phyloP scores from a whole-genome alignment of 495 filamentous ascomycete species.

The Glutinoglossum americanum region DNA sequence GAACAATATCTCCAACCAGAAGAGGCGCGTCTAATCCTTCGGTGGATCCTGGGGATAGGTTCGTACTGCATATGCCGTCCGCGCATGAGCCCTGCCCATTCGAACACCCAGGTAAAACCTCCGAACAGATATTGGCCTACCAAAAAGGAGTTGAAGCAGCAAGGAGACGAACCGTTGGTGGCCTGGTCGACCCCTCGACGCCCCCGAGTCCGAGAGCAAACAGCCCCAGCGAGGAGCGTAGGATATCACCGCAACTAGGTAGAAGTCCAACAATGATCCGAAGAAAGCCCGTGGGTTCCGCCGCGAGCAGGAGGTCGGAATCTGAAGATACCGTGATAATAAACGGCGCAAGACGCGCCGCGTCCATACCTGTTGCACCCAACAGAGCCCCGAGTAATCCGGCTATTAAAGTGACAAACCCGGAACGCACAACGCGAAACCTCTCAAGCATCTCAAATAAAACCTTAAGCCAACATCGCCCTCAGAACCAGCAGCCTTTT shows the following conservation, averaged over 20 bases:
- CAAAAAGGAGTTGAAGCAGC: background rate
- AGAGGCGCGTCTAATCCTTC: background rate
- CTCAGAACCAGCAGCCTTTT: background rate
- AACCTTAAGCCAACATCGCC: background rate
- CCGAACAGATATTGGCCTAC: background rate
- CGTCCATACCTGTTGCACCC: background rate
- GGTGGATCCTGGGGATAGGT: background rate
- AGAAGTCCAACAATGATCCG: background rate
- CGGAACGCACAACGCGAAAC: background rate
- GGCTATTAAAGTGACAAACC: background rate
- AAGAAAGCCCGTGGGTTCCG: background rate
- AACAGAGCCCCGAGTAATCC: background rate
- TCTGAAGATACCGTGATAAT: constrained; percentile 1
- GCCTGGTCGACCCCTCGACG: background rate
- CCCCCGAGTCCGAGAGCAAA: background rate
- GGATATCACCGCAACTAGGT: background rate
- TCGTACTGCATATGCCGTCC: background rate
- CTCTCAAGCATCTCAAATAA: background rate
- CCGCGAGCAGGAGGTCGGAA: background rate
- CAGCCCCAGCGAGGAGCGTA: background rate
- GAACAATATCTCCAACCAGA: background rate
- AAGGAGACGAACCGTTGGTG: background rate
- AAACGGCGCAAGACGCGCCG: background rate
- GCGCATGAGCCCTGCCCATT: background rate
- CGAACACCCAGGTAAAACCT: background rate